Evolutionary conservation across 1,284 basidiomycete species (phyloP).

Genomic region (Nidula niveotomentosa): DNA sequence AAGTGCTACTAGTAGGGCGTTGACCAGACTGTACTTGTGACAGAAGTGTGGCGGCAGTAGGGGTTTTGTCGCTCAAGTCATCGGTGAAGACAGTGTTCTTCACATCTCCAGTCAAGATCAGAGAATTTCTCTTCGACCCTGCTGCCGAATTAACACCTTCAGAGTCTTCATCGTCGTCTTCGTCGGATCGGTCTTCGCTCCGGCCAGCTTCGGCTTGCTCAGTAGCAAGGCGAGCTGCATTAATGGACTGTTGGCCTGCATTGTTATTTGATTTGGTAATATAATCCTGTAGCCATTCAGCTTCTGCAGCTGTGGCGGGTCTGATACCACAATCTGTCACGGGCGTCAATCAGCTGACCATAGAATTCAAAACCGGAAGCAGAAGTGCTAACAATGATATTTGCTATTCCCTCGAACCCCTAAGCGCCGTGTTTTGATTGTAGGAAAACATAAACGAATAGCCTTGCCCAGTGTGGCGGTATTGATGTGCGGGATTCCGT

Average conservation of each 20-base stretch:
- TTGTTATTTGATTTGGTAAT: conserved; percentile 86
- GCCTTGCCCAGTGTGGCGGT: conserved; percentile 94
- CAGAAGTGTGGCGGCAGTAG: conserved; percentile 73
- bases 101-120: conserved; percentile 61
- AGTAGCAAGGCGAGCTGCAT: conserved; percentile 64
- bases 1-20: conserved; percentile 51
- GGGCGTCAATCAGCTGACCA: conserved; percentile 23
- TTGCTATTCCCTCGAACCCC: conserved; percentile 92
- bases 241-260: conserved; percentile 70
- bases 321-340: conserved; percentile 83
- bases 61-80: conserved; percentile 78
- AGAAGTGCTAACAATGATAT: conserved; percentile 75
- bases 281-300: conserved; percentile 88
- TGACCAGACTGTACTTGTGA: conserved; percentile 72
- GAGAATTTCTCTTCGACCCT: conserved; percentile 71
- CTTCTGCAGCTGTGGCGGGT: conserved; percentile 84
- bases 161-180: conserved; percentile 83
- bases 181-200: conserved; percentile 71
- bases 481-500: conserved; percentile 90
- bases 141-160: conserved; percentile 65
- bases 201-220: conserved; percentile 58
- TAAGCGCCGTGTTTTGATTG: conserved; percentile 89
- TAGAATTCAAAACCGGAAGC: conserved; percentile 26
- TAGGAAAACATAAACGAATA: conserved; percentile 88
- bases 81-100: conserved; percentile 58